Evolutionary conservation across 371 early-diverging fungal genomes (phyloP), one percentile per base, ranked within the genome.

Genomic region (Batrachochytrium dendrobatidis): DNA sequence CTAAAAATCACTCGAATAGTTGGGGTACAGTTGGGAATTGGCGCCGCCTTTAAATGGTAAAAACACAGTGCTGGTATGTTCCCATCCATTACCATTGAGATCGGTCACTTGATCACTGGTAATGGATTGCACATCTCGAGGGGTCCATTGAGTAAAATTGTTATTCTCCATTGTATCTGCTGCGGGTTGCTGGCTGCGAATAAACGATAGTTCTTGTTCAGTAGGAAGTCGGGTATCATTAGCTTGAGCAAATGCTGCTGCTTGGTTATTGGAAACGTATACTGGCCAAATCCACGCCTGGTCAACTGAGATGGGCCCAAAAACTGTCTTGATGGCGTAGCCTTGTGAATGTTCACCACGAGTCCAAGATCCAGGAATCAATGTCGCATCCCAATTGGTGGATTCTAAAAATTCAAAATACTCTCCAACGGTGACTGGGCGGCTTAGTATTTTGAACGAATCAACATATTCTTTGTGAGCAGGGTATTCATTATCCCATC

Each of bases 401-500:
- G 20, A 24, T 12, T 70, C 54, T 29, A 89, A 63, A 62, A 82
- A 92, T 1, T 34, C 60, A 4, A 73, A 57, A 59, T 85, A 94
- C 68, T 94, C 93, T 15, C 70, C 76, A 55, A 88, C 86, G 17
- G 92, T 88, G 17, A 94, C 85, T 18, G 88, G 91, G 7, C 92
- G 81, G 17, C 81, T 71, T 58, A 88, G 89, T 46, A 92, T 83
- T 20, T 70, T 64, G 65, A 83, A 90, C 0, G 72, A 50, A 26
- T 61, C 22, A 10, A 84, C 77, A 10, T 24, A 30, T 7, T 75
- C 68, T 1, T 12, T 43, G 28, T 67, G 61, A 2, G 72, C 65
- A 18, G 92, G 91, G 30, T 76, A 69, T 63, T 94, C 95, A 63
- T 89, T 91, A 67, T 92, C 93, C 95, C 95, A 94, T 17, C 92